These are phyloP conservation scores for Marsdenia floribunda DNA, from an alignment of 257 asterid genomes.

Conservation along the genomic window DNA sequence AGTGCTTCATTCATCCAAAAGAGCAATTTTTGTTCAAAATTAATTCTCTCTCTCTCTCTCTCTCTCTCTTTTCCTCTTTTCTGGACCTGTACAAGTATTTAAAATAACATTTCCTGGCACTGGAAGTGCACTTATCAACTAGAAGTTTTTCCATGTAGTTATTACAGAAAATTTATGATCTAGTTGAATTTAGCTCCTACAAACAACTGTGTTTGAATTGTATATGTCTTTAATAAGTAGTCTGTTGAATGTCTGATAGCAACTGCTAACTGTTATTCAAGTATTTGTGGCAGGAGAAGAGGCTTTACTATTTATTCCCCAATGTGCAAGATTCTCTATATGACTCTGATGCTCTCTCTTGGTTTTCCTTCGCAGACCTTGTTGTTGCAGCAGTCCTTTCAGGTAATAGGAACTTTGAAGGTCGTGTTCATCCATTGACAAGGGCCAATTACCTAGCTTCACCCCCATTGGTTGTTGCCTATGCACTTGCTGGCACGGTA, in stretches of 20 bases:
- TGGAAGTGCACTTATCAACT: background rate
- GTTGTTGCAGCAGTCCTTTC: constrained; percentile 93
- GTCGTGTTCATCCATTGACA: constrained; percentile 89
- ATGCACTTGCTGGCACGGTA: constrained; percentile 97
- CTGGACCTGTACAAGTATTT: background rate
- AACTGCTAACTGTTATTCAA: background rate
- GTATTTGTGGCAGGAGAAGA: background rate
- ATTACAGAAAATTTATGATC: background rate
- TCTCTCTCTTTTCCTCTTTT: no score
- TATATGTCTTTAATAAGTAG: background rate
- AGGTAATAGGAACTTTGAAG: constrained; percentile 90
- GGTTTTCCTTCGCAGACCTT: constrained; percentile 45
- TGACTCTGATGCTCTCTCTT: constrained; percentile 5
- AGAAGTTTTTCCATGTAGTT: background rate
- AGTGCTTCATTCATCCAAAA: no score
- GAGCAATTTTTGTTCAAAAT: no score
- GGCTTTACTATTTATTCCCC: background rate
- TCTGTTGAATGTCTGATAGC: background rate
- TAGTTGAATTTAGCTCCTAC: background rate
- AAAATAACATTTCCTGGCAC: background rate
- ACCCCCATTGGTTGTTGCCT: constrained; percentile 84
- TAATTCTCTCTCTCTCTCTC: no score
- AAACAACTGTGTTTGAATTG: background rate
- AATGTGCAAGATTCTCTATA: no score
- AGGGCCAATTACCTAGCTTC: constrained; percentile 93